Conservation (phyloP, 345 rosid species). For the Leavenworthia alabamica region DNA sequence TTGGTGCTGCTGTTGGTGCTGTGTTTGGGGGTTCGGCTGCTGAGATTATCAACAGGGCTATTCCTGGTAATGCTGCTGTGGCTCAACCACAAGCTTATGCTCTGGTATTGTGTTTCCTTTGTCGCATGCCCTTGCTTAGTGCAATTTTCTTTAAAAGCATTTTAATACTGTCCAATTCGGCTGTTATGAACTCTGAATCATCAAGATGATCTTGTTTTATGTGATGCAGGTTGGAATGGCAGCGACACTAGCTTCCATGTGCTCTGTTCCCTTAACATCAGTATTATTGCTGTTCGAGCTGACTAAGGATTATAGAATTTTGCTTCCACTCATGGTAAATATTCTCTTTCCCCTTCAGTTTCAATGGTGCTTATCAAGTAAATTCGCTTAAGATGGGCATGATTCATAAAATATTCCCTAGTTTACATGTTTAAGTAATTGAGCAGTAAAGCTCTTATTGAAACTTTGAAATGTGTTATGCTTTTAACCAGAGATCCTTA, state of each 20-base stretch:
- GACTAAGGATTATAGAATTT: slow-evolving; percentile 91
- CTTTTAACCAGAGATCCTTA: background rate
- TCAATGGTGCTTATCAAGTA: background rate
- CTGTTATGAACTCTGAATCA: slow-evolving; percentile 9
- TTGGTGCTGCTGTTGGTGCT: slow-evolving; percentile 98
- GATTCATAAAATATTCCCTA: background rate
- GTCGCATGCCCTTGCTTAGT: slow-evolving; percentile 9
- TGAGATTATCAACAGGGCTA: slow-evolving; percentile 74
- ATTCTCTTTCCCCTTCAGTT: background rate
- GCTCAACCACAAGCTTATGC: slow-evolving; percentile 99
- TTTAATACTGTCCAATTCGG: background rate
- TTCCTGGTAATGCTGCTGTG: slow-evolving; percentile 96
- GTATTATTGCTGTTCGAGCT: slow-evolving; percentile 87
- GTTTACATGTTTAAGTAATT: background rate
- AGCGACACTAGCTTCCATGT: slow-evolving; percentile 93
- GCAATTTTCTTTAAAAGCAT: background rate
- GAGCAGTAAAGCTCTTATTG: background rate
- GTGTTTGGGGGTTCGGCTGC: slow-evolving; percentile 98
- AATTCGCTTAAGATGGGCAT: background rate
- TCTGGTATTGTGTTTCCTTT: slow-evolving; percentile 50
- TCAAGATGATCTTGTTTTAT: slow-evolving; percentile 7
- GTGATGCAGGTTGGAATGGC: slow-evolving; percentile 94
- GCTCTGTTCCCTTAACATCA: slow-evolving; percentile 97
- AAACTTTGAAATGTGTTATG: background rate
- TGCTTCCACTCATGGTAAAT: slow-evolving; percentile 96